Evolutionary conservation across 148 eudicot genomes (phyloP), one percentile per base, ranked within the genome.

Genomic region (Spergularia marina): DNA sequence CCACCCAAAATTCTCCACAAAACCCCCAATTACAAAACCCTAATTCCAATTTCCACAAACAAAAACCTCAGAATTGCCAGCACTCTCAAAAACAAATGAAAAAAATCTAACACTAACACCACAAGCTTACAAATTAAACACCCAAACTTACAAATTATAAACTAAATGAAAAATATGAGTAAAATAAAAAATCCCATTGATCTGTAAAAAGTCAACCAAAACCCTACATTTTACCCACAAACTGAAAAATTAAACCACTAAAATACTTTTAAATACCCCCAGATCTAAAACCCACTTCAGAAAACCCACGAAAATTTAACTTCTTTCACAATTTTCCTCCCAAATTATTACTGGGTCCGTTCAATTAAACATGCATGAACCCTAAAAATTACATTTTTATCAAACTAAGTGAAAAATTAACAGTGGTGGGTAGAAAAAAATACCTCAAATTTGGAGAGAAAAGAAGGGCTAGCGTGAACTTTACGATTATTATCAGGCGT

Each of bases 391-490:
- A 76, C 70, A 70, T 41, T 14, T 53, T 14, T 25, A 70, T 44
- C 49, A 63, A 36, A 54, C 36, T 8, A 73, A 56, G 7, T 1
- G 6, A 36, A 53, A 66, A 65, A 52, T 12, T 53, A 30, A 54
- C 65, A 75, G 6, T 25, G 57, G 57, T 1, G 25, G 57, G 62
- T 12, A 10, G 20, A 25, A 64, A 52, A 23, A 41, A 71, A 11
- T 81, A 83, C 86, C 86, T 83, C 86, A 23, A 80, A 79, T 70
- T 74, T 80, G 56, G 76, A 57, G 56, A 77, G 41, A 62, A 78
- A 53, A 4, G 66, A 36, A 21, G 86, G 59, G 53, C 59, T 65
- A 44, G 78, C 34, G 44, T 51, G 53, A 36, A 23, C 15, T 30
- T 25, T 53, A 16, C 5, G 62, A 30, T 56, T 58, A 65, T 80